These are phyloP conservation scores for Aspergillus latus DNA, from an alignment of 2,329 filamentous ascomycete species.

Conservation along the genomic window DNA sequence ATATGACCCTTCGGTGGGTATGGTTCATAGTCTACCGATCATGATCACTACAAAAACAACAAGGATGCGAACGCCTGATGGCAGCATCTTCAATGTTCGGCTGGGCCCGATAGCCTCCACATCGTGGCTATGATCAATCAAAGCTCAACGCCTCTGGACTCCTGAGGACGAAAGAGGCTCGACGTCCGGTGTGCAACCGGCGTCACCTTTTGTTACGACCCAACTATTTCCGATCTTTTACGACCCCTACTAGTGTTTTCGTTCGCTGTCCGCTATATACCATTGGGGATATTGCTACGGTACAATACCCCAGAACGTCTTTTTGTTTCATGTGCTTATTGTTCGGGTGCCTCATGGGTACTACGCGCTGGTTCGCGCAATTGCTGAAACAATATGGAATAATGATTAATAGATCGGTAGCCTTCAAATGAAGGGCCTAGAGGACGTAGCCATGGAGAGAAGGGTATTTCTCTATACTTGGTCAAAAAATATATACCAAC, in stretches of 20 bases:
- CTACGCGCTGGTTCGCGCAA: neutral
- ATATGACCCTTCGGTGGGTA: too few species aligned
- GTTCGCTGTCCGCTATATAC: slow-evolving; percentile 25
- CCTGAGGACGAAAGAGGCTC: slow-evolving; percentile 22
- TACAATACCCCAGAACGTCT: slow-evolving; percentile 9
- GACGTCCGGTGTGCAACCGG: slow-evolving; percentile 19
- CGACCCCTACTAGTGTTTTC: slow-evolving; percentile 12
- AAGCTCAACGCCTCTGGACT: neutral
- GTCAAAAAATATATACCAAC: neutral
- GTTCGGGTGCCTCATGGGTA: slow-evolving; percentile 7
- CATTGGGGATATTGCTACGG: slow-evolving; percentile 20
- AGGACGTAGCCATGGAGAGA: neutral
- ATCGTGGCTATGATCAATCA: slow-evolving; percentile 41
- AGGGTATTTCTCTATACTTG: neutral
- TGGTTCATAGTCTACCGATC: too few species aligned
- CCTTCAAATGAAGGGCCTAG: too few species aligned
- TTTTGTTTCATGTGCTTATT: slow-evolving; percentile 8
- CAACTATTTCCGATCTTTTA: slow-evolving; percentile 32
- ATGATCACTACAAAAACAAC: too few species aligned
- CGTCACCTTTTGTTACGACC: slow-evolving; percentile 24
- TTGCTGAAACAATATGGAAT: too few species aligned
- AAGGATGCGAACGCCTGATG: slow-evolving; percentile 7
- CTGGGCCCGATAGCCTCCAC: slow-evolving; percentile 35
- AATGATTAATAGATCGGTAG: too few species aligned
- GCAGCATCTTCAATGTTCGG: slow-evolving; percentile 58